Percentiles rank a stretch among this genome's conserved stretches.
These are phyloP conservation scores for Solanum aculeatissimum DNA, from an alignment of 305 asterid species.

Conservation along the genomic window DNA sequence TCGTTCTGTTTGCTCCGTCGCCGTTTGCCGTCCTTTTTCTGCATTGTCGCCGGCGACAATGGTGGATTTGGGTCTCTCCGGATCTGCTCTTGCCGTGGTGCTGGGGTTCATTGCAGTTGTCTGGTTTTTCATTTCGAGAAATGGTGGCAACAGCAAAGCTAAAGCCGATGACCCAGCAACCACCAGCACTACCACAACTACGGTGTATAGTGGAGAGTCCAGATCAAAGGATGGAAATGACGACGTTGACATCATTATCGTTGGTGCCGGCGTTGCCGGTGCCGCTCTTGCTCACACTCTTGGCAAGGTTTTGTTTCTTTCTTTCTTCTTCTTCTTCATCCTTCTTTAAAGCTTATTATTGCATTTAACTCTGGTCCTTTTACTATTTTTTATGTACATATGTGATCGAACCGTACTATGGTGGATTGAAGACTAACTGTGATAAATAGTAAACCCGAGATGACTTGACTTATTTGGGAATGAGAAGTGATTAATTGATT, in stretches of 20 bases:
- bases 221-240: slow-evolving; percentile 24
- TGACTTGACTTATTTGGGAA: too few relatives aligned
- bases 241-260: slow-evolving; percentile 46
- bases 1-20: background rate
- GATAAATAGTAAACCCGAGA: too few relatives aligned
- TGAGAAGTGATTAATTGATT: background rate
- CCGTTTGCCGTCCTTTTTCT: background rate
- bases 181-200: slow-evolving; percentile 24
- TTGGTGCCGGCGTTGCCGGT: slow-evolving; percentile 93
- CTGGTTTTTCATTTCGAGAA: background rate
- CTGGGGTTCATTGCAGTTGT: slow-evolving; percentile 12
- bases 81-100: slow-evolving; percentile 7
- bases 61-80: slow-evolving; percentile 14
- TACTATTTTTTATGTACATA: background rate
- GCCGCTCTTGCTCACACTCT: slow-evolving; percentile 93
- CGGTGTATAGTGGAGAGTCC: slow-evolving; percentile 28
- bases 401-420: background rate
- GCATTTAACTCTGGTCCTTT: background rate
- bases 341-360: background rate
- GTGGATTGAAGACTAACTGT: background rate
- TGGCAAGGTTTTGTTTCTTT: slow-evolving; percentile 53
- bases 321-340: background rate
- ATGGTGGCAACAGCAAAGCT: background rate
- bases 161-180: background rate
- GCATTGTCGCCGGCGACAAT: slow-evolving; percentile 4